These are phyloP conservation scores for Cadophora luteo-olivacea DNA, from an alignment of 2,329 filamentous ascomycete species.

Conservation along the genomic window DNA sequence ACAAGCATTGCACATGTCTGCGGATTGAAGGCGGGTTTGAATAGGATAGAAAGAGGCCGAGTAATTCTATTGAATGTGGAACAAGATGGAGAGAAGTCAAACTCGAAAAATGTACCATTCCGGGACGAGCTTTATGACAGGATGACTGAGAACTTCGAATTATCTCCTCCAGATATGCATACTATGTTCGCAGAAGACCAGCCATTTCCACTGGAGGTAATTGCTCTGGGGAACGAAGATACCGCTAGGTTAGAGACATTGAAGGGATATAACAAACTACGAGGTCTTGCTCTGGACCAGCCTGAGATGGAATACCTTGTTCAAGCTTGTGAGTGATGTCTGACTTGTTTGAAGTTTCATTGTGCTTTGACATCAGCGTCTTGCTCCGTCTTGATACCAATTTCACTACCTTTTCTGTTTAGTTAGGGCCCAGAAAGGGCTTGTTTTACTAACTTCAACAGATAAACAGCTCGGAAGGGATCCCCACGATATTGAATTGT, in stretches of 20 bases:
- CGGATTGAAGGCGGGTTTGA: slow-evolving; percentile 72
- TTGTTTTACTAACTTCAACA: background rate
- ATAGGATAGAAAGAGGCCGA: slow-evolving; percentile 87
- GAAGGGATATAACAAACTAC: slow-evolving; percentile 80
- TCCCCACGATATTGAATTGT: slow-evolving; percentile 86
- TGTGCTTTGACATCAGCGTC: background rate
- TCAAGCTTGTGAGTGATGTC: slow-evolving; percentile 60
- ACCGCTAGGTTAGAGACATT: slow-evolving; percentile 74
- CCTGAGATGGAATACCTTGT: slow-evolving; percentile 94
- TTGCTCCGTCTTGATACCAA: background rate
- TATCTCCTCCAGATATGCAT: slow-evolving; percentile 70
- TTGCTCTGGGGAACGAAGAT: slow-evolving; percentile 73
- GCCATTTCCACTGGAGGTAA: slow-evolving; percentile 70
- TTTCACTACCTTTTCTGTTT: background rate
- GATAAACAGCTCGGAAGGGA: slow-evolving; percentile 65
- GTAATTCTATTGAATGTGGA: slow-evolving; percentile 73
- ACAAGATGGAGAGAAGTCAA: slow-evolving; percentile 49
- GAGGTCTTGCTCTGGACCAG: slow-evolving; percentile 85
- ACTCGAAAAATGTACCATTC: slow-evolving; percentile 54
- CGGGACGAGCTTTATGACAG: slow-evolving; percentile 84
- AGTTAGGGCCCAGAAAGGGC: background rate
- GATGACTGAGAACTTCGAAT: slow-evolving; percentile 88
- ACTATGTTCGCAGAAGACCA: slow-evolving; percentile 78
- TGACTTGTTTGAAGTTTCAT: background rate
- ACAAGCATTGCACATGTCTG: slow-evolving; percentile 94